Percentiles rank a stretch among this genome's conserved stretches.
Conservation (phyloP, 163 green algal species). For the Chlorella variabilis region DNA sequence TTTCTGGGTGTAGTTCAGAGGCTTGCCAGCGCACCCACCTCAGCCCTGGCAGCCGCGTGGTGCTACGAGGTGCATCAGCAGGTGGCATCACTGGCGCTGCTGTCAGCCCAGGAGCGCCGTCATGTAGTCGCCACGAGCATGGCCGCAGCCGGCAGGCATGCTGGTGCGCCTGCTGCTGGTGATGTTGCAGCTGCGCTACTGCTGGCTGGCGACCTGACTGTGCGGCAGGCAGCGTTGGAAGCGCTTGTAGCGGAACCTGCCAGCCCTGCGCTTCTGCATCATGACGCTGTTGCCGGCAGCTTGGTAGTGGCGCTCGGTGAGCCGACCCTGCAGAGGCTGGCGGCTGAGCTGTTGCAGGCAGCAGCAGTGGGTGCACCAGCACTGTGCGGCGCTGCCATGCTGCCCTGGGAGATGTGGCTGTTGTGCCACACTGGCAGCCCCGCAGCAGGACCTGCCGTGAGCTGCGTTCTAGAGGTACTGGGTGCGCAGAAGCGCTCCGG, state of each 20-base stretch:
- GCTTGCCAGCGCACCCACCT: background rate
- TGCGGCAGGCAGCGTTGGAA: background rate
- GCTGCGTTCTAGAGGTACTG: background rate
- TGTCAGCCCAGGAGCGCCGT: background rate
- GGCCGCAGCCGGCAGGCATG: background rate
- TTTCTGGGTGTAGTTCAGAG: background rate
- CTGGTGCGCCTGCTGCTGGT: background rate
- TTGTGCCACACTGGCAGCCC: background rate
- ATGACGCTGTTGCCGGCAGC: constrained; percentile 7
- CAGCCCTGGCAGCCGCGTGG: constrained; percentile 9
- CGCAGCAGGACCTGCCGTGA: background rate
- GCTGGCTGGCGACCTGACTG: background rate
- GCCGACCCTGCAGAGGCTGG: background rate
- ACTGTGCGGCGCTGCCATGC: background rate
- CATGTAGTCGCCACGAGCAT: background rate
- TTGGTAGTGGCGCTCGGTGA: background rate
- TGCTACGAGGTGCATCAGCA: constrained; percentile 14
- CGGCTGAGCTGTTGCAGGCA: background rate
- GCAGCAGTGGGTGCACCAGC: background rate
- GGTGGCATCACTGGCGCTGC: background rate
- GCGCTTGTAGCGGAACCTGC: background rate
- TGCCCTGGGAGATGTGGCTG: constrained; percentile 21
- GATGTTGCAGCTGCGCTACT: background rate
- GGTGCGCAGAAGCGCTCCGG: background rate
- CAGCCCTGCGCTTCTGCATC: background rate